These are phyloP conservation scores for Drechslerella coelobrocha DNA, from an alignment of 2,329 filamentous ascomycete species.

Conservation along the genomic window DNA sequence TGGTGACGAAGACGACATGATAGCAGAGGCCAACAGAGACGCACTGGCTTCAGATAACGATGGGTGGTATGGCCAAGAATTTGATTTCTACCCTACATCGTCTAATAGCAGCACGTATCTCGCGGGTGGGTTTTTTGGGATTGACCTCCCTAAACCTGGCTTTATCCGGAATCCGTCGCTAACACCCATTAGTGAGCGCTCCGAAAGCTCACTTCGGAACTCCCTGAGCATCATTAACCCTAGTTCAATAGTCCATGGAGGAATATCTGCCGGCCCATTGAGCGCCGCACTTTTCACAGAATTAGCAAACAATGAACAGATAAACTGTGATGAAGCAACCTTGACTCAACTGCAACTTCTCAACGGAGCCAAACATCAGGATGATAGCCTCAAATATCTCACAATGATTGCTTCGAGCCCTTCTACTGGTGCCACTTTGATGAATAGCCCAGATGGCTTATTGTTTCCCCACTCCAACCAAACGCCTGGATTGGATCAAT, in stretches of 20 bases:
- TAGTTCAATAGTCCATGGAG: slow-evolving; percentile 17
- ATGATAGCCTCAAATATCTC: slow-evolving; percentile 27
- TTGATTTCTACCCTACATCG: slow-evolving; percentile 85
- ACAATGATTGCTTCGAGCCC: slow-evolving; percentile 10
- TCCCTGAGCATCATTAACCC: slow-evolving; percentile 39
- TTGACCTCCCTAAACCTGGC: slow-evolving; percentile 44
- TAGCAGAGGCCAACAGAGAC: slow-evolving; percentile 93
- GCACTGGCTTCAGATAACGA: slow-evolving; percentile 90
- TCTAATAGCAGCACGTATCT: slow-evolving; percentile 51
- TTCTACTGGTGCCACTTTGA: not conserved
- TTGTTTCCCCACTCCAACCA: not conserved
- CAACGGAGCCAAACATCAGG: slow-evolving; percentile 12
- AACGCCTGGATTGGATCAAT: not conserved
- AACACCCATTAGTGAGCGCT: slow-evolving; percentile 45
- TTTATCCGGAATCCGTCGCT: slow-evolving; percentile 42
- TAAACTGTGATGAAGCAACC: slow-evolving; percentile 40
- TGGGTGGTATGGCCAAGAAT: slow-evolving; percentile 94
- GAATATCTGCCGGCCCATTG: slow-evolving; percentile 40
- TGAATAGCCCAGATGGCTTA: not conserved
- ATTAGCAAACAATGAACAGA: slow-evolving; percentile 31
- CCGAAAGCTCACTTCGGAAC: slow-evolving; percentile 43
- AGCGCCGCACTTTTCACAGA: slow-evolving; percentile 46
- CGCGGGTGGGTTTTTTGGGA: slow-evolving; percentile 45
- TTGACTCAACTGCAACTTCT: slow-evolving; percentile 36
- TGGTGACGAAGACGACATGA: slow-evolving; percentile 85